Conservation (phyloP, 2,329 filamentous ascomycete genomes). For the Penicillium occitanis region DNA sequence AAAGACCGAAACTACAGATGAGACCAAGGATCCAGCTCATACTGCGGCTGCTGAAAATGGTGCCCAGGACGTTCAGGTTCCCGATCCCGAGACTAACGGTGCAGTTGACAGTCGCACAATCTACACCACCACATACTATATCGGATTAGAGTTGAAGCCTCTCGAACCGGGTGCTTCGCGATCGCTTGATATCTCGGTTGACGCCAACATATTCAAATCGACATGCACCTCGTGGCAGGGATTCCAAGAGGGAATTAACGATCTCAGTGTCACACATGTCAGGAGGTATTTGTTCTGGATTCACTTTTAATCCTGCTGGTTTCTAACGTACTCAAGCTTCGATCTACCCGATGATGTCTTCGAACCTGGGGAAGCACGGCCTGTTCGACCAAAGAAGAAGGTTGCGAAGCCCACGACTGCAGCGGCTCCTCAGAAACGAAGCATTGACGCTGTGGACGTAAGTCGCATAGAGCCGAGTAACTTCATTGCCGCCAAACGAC, state of each 20-base stretch:
- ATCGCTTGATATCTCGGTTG: slow-evolving; percentile 61
- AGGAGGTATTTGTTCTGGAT: slow-evolving; percentile 66
- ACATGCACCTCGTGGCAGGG: slow-evolving; percentile 73
- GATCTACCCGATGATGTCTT: slow-evolving; percentile 91
- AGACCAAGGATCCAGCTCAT: slow-evolving; percentile 52
- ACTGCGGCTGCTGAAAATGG: slow-evolving; percentile 50
- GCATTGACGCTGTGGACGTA: slow-evolving; percentile 45
- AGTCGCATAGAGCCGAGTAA: slow-evolving; percentile 33
- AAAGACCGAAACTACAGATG: slow-evolving; percentile 54
- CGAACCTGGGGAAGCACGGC: slow-evolving; percentile 70
- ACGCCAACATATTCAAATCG: slow-evolving; percentile 84
- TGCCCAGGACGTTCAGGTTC: slow-evolving; percentile 41
- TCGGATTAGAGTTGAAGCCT: slow-evolving; percentile 77
- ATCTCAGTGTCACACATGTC: slow-evolving; percentile 76
- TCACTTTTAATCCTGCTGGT: background rate
- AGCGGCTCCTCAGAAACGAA: slow-evolving; percentile 39
- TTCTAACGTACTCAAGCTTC: slow-evolving; percentile 57
- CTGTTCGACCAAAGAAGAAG: slow-evolving; percentile 59
- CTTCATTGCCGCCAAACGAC: slow-evolving; percentile 27
- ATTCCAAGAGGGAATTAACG: slow-evolving; percentile 73
- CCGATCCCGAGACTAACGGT: slow-evolving; percentile 41
- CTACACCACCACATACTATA: slow-evolving; percentile 91
- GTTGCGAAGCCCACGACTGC: slow-evolving; percentile 39
- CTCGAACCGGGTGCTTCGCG: slow-evolving; percentile 63
- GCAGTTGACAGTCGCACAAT: slow-evolving; percentile 52